phyloP scores from a whole-genome alignment of 345 rosid species.

The Excoecaria cochinchinensis region DNA sequence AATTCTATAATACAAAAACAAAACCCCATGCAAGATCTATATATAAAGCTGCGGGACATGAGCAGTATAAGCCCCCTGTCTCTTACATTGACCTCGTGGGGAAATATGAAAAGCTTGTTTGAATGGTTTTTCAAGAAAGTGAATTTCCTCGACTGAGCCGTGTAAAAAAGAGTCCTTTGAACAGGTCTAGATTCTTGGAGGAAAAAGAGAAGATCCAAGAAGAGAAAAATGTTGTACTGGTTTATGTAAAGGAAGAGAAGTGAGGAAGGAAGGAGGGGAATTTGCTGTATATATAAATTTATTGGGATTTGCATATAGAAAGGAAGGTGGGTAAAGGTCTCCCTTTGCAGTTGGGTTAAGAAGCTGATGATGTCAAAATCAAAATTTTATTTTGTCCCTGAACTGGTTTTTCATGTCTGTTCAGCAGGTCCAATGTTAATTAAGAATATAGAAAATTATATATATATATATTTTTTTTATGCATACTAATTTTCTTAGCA shows the following conservation, averaged over 20 bases:
- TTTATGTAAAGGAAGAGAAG: neutral
- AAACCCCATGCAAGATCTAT: constrained; percentile 34
- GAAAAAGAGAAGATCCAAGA: neutral
- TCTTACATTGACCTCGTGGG: constrained; percentile 25
- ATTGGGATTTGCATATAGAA: neutral
- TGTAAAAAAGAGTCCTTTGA: constrained; percentile 7
- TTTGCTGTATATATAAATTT: neutral
- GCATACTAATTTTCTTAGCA: no score
- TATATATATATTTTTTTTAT: no score
- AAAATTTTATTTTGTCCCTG: neutral
- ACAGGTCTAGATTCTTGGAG: neutral
- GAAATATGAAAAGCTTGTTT: constrained; percentile 1
- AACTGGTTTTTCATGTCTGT: neutral
- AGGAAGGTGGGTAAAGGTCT: neutral
- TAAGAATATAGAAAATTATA: no score
- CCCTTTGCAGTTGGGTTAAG: neutral
- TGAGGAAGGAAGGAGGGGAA: neutral
- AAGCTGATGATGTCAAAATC: constrained; percentile 13
- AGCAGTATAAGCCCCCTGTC: constrained; percentile 5
- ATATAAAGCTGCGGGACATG: neutral
- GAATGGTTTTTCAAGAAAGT: constrained; percentile 15
- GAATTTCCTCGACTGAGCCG: constrained; percentile 8
- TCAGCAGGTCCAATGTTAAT: no score
- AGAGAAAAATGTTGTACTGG: neutral
- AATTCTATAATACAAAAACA: constrained; percentile 12